Evolutionary conservation across 768 basidiomycete genomes (phyloP), one percentile per base, ranked within the genome.

Genomic region (Ramaria rubella): DNA sequence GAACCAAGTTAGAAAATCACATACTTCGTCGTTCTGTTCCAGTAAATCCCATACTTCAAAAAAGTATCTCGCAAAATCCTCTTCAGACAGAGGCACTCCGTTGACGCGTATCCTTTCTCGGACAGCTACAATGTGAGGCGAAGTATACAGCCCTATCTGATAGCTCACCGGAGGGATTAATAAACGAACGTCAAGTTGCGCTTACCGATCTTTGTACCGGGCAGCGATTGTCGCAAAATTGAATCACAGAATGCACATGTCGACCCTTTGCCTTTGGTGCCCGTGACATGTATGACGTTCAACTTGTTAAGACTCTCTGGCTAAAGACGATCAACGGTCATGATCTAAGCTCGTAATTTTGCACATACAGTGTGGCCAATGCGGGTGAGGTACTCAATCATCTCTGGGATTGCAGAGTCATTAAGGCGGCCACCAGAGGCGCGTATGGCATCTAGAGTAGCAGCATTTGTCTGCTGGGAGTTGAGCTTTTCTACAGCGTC

Each of bases 261-360:
- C 3, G 95, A 98, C 6, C 95, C 95, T 69, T 99, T 99, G 31
- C 95, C 95, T 72, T 99, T 99, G 4, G 96, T 98, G 3, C 95
- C 95, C 8, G 95, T 94, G 62, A 99, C 84, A 74, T 99, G 95
- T 46, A 98, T 81, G 57, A 95, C 92, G 69, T 97, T 95, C 53
- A 99, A 75, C 23, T 73, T 72, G 67, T 97, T 94, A 42, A 99
- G 78, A 60, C 94, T 86, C 57, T 81, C 75, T 40, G 88, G 80
- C 94, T 96, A 63, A 44, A 42, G 57, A n/a, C n/a, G n/a, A n/a
- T n/a, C n/a, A 36, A 8, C 15, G 29, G 57, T 40, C 59, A 52
- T 46, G 65, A 60, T 34, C 51, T 38, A 50, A 29, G 29, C 23
- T 23, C 29, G 33, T n/a, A 52, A 55, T 38, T 33, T 30, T 30